phyloP scores from a whole-genome alignment of 176 grass and related monocot species.

The Aegilops speltoides region DNA sequence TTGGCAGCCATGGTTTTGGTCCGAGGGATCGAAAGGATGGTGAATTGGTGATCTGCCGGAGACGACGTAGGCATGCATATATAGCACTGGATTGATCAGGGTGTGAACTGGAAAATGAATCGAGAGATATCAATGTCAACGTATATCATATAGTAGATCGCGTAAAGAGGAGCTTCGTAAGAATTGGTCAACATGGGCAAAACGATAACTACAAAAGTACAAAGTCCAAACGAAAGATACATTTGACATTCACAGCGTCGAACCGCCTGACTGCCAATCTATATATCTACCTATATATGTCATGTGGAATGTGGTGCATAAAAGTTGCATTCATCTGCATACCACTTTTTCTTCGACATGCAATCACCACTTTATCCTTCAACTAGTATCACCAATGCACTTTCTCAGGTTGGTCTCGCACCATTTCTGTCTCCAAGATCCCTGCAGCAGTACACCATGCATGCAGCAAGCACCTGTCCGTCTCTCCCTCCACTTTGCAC shows the following conservation, averaged over 20 bases:
- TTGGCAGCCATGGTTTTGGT: conserved; percentile 1
- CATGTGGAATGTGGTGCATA: not conserved
- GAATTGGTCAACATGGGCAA: not conserved
- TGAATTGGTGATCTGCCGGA: not conserved
- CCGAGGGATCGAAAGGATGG: not conserved
- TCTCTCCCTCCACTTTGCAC: not conserved
- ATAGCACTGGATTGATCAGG: not conserved
- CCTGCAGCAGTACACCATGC: not conserved
- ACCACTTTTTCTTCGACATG: not conserved
- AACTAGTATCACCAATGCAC: not conserved
- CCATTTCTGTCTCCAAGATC: not conserved
- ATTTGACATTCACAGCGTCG: not conserved
- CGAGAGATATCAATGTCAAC: not conserved
- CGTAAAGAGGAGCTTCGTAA: not conserved
- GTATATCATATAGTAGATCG: not conserved
- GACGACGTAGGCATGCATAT: not conserved
- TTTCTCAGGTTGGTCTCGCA: not conserved
- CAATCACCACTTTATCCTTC: not conserved
- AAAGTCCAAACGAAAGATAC: not conserved
- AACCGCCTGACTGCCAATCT: not conserved
- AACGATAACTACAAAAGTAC: not conserved
- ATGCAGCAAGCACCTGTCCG: too few relatives aligned
- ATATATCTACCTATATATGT: not conserved
- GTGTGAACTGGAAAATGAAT: not conserved
- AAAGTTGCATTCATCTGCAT: not conserved